Evolutionary conservation across 2,329 filamentous ascomycete species (phyloP), one percentile per base, ranked within the genome.

Genomic region (Nemania sp.): DNA sequence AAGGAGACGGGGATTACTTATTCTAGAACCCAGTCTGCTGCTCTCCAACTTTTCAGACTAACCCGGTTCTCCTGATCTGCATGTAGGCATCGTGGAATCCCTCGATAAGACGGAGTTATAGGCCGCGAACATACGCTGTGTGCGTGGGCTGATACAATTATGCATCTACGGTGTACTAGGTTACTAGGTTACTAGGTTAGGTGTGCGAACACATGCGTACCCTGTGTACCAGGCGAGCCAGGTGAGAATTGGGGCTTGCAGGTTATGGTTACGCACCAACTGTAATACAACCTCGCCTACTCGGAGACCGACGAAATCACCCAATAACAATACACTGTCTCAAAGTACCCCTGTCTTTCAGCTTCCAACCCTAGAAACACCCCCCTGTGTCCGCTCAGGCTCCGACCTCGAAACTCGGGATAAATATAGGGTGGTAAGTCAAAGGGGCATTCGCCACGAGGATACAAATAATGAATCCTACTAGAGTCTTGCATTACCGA

Each of bases 331-430:
- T 38, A 24, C 38, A 11, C 1, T 27, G 27, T 43, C 43, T 62
- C 27, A 56, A 55, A 13, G 15, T 20, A 51, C 45, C 24, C 41
- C 47, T n/a, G 26, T 22, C 32, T 38, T 54, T 54, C 52, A 54
- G 38, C 41, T 58, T 15, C 5, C 38, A 15, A 15, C 38, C 38
- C 38, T 41, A 41, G 15, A 41, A 3, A 11, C 38, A 41, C 18
- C 38, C 38, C 38, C 38, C 11, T 15, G 2, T 5, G 5, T 41
- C 8, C 5, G 8, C 11, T 18, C 38, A 15, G 38, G 5, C 15
- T 41, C 38, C 15, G 15, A 41, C 5, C 5, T 13, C 15, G 11
- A 41, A 15, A 15, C 38, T 41, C 8, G 11, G 18, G 38, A 3
- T 41, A 41, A 41, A 41, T 41, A 41, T 41, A 41, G 38, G 8